Conservation (phyloP, 169 alveolate genomes). For the Eimeria necatrix region DNA sequence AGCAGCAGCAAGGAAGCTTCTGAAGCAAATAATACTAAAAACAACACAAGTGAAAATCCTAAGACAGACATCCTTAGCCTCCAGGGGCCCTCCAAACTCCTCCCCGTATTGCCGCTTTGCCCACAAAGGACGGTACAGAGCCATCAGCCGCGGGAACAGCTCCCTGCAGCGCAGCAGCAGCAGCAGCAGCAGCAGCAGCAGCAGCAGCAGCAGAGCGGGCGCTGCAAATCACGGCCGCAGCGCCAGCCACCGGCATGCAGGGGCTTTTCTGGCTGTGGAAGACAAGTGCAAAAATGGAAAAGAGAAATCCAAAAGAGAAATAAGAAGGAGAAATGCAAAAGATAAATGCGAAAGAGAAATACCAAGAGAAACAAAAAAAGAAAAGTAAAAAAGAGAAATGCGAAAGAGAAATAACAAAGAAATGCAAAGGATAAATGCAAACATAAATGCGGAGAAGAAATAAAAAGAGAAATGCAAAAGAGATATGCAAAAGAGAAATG, state of each 20-base stretch:
- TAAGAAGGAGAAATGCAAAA: background rate
- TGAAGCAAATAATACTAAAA: too few species aligned
- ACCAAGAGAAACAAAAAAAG: background rate
- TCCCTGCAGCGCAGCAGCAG: constrained; percentile 46
- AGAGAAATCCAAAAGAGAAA: background rate
- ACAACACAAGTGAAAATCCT: too few species aligned
- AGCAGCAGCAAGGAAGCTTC: too few species aligned
- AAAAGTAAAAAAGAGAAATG: too few species aligned
- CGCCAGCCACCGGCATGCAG: too few species aligned
- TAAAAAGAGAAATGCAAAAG: background rate
- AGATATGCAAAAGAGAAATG: background rate
- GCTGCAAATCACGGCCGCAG: too few species aligned
- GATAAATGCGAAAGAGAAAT: background rate
- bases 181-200: too few species aligned
- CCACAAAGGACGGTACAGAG: constrained; percentile 64
- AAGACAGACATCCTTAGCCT: too few species aligned
- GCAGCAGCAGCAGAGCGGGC: too few species aligned
- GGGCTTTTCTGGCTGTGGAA: background rate
- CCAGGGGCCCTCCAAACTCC: constrained; percentile 84
- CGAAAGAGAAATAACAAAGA: background rate
- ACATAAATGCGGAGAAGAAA: background rate
- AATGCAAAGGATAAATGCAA: background rate
- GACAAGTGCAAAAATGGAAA: background rate
- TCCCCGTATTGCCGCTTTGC: constrained; percentile 4
- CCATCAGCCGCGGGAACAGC: constrained; percentile 17